Conservation (phyloP, 2,329 filamentous ascomycete genomes). For the Teratosphaeriaceae sp. region DNA sequence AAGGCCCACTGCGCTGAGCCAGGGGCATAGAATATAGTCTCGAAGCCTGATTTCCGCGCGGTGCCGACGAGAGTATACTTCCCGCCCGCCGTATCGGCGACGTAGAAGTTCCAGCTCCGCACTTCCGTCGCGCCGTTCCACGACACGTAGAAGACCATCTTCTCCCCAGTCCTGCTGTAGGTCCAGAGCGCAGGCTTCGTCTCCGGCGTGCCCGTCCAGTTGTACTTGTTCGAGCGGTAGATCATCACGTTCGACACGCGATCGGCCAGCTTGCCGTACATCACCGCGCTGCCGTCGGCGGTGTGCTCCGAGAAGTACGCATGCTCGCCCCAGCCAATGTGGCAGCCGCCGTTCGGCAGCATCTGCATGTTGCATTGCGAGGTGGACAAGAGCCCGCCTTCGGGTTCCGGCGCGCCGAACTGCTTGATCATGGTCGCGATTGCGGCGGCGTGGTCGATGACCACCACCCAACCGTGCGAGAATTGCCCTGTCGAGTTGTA, state of each 20-base stretch:
- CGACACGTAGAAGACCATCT: constrained; percentile 41
- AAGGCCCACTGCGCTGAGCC: constrained; percentile 21
- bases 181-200: constrained; percentile 31
- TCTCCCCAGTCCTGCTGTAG: constrained; percentile 15
- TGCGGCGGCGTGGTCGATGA: constrained; percentile 39
- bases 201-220: constrained; percentile 22
- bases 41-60: constrained; percentile 11
- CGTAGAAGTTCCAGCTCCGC: constrained; percentile 44
- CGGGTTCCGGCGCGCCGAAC: constrained; percentile 36
- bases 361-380: constrained; percentile 48
- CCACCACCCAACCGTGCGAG: constrained; percentile 35
- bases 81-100: constrained; percentile 28
- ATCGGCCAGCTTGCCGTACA: too few relatives aligned
- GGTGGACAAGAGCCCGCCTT: constrained; percentile 39
- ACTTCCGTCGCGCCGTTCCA: constrained; percentile 47
- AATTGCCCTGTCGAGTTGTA: constrained; percentile 30
- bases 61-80: constrained; percentile 25
- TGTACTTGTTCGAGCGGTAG: constrained; percentile 32
- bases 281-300: constrained; percentile 33
- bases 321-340: constrained; percentile 52
- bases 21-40: constrained; percentile 13
- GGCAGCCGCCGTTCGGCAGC: constrained; percentile 30
- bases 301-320: constrained; percentile 45
- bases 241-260: constrained; percentile 37
- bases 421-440: too few relatives aligned